A percentile compares a stretch with the other conserved stretches of the same genome.
Conservation (phyloP, 768 basidiomycete genomes). For the Boletus coccyginus region DNA sequence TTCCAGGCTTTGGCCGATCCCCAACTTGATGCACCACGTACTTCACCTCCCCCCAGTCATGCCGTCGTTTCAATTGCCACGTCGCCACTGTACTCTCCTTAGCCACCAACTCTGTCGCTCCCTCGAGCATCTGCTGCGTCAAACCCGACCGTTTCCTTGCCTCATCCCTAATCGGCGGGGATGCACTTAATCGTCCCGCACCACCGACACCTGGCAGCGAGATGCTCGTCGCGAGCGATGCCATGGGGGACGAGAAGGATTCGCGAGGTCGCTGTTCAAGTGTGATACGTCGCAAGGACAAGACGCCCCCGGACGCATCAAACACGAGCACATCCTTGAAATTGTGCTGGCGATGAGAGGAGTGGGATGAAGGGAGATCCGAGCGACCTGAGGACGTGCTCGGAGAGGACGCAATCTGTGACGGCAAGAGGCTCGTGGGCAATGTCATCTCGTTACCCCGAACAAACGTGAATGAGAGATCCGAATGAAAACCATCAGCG, state of each 20-base stretch:
- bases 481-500: slow-evolving; percentile 31
- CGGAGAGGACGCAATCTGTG: slow-evolving; percentile 23
- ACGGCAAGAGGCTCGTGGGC: slow-evolving; percentile 40
- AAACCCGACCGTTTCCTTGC: slow-evolving; percentile 30
- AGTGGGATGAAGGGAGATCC: slow-evolving; percentile 28
- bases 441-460: slow-evolving; percentile 28
- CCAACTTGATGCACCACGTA: slow-evolving; percentile 14
- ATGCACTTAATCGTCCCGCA: slow-evolving; percentile 35
- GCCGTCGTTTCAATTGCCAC: slow-evolving; percentile 57
- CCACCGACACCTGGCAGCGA: slow-evolving; percentile 57
- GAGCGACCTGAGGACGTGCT: slow-evolving; percentile 30
- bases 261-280: slow-evolving; percentile 38
- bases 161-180: slow-evolving; percentile 29
- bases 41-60: slow-evolving; percentile 54
- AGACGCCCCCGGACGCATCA: slow-evolving; percentile 53
- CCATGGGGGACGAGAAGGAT: slow-evolving; percentile 23
- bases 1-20: slow-evolving; percentile 2
- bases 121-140: slow-evolving; percentile 35
- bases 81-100: slow-evolving; percentile 51
- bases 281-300: slow-evolving; percentile 54
- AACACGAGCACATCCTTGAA: slow-evolving; percentile 70
- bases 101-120: slow-evolving; percentile 35
- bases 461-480: slow-evolving; percentile 59
- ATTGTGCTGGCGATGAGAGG: slow-evolving; percentile 38
- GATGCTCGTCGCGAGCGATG: slow-evolving; percentile 50